Evolutionary conservation across 2,329 filamentous ascomycete genomes (phyloP).

Genomic region (Fusarium algeriense): DNA sequence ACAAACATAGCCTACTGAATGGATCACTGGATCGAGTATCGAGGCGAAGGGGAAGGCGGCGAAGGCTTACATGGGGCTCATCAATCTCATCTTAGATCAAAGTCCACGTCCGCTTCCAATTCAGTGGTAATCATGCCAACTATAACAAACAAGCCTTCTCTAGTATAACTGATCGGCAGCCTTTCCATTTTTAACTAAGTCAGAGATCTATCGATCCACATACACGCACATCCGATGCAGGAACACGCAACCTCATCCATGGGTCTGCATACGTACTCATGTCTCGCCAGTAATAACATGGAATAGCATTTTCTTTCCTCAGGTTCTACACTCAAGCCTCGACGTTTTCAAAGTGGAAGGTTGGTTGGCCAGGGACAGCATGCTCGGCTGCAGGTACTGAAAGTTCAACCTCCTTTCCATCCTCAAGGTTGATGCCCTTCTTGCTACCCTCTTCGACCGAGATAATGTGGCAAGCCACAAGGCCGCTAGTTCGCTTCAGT

Average conservation of each 20-base stretch:
- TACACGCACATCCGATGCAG: constrained; percentile 24
- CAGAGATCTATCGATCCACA: constrained; percentile 25
- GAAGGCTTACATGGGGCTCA: constrained; percentile 7
- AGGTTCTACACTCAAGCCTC: constrained; percentile 52
- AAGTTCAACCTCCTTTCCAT: constrained; percentile 67
- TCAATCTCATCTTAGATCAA: constrained; percentile 12
- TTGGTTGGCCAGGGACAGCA: constrained; percentile 85
- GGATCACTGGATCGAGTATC: background rate
- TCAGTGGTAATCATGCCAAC: background rate
- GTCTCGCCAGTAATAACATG: constrained; percentile 18
- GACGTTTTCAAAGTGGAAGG: constrained; percentile 88
- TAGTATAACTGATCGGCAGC: constrained; percentile 22
- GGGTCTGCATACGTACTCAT: constrained; percentile 5
- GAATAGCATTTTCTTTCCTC: constrained; percentile 4
- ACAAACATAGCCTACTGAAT: constrained; percentile 4
- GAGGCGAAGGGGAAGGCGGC: background rate
- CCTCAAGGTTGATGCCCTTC: constrained; percentile 67
- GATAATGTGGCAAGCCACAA: constrained; percentile 78
- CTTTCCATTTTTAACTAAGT: constrained; percentile 23
- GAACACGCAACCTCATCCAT: constrained; percentile 23
- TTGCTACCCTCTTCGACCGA: constrained; percentile 78
- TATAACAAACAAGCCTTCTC: constrained; percentile 21
- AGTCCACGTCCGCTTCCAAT: constrained; percentile 1
- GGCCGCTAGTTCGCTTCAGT: constrained; percentile 79
- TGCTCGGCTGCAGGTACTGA: constrained; percentile 72